Base-by-base conservation (phyloP, 1,284 basidiomycete species). In the Fomitopsis schrenkii region DNA sequence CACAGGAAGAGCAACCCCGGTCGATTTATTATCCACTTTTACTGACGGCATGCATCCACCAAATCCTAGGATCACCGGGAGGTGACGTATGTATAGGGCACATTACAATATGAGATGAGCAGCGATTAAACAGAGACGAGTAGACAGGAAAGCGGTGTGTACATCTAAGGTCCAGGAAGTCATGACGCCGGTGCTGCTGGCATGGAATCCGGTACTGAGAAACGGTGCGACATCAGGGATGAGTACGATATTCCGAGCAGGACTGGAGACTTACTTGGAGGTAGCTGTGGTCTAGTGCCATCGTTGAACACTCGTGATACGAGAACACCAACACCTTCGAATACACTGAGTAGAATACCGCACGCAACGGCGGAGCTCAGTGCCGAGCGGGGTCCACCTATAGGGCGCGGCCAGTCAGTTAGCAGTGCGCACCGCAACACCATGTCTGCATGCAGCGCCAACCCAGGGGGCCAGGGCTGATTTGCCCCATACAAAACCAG, bases 291-390 rank as follows among this genome's bases (percentile, higher is more conserved):
- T 70, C 90, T 82, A 71, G 91, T 88, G 63, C 86, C 85, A 72
- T 94, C 91, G 66, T 89, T 91, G 77, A 95, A 91, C 66, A 94
- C 86, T 62, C 94, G 83, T 59, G 87, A 88, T 63, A 97, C 79
- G 19, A 97, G 79, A 5, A 96, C 94, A 68, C 95, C 95, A 8
- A 97, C 93, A 72, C 97, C 96, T 75, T 96, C 94, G 71, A 97
- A 98, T 30, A 98, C 96, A 69, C 97, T 97, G 19, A 99, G 84
- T 26, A 99, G 80, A 66, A 99, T 96, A 75, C 95, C 97, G 74
- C 97, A 98, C 55, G 95, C 95, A 60, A 99, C 85, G 9, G 97
- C 97, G 26, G 91, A 94, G 15, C 91, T 90, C 53, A 98, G 79
- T 17, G 95, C 95, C 40, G 93, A 90, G 77, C 86, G 90, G 26